Percentiles rank a stretch among this genome's conserved stretches.
Conservation (phyloP, 805 yeast species). For the Metschnikowia dekortorum region DNA sequence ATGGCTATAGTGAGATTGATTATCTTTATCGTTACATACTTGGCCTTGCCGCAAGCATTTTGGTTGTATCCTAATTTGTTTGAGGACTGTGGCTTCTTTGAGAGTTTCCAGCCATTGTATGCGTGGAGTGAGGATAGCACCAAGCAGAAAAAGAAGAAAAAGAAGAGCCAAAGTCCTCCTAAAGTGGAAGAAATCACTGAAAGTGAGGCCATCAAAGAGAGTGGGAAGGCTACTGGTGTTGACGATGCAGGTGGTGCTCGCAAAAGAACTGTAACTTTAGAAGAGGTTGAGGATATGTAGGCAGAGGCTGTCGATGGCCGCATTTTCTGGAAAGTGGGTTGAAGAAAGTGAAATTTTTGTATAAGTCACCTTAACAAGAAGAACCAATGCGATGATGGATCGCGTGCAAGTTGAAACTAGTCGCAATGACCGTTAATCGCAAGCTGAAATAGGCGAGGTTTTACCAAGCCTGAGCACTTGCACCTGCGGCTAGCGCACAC, state of each 20-base stretch:
- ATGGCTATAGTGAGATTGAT: conserved; percentile 77
- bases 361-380: neutral
- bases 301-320: neutral
- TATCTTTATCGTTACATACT: conserved; percentile 55
- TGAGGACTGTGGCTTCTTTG: conserved; percentile 91
- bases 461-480: neutral
- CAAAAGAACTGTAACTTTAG: conserved; percentile 35
- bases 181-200: conserved; percentile 7
- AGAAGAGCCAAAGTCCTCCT: conserved; percentile 12
- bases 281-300: conserved; percentile 35
- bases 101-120: conserved; percentile 86
- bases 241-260: conserved; percentile 15
- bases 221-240: conserved; percentile 15
- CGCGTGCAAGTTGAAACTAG: neutral
- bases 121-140: conserved; percentile 62
- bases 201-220: conserved; percentile 10
- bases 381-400: too few species aligned
- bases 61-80: conserved; percentile 96
- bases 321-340: neutral
- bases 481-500: conserved; percentile 1
- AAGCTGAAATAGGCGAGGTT: neutral
- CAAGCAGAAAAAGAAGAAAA: conserved; percentile 21
- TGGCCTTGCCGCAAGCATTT: conserved; percentile 65
- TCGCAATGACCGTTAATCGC: neutral
- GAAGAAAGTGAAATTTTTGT: neutral